Conservation (phyloP, 768 basidiomycete genomes). For the Filobasidium wieringae region DNA sequence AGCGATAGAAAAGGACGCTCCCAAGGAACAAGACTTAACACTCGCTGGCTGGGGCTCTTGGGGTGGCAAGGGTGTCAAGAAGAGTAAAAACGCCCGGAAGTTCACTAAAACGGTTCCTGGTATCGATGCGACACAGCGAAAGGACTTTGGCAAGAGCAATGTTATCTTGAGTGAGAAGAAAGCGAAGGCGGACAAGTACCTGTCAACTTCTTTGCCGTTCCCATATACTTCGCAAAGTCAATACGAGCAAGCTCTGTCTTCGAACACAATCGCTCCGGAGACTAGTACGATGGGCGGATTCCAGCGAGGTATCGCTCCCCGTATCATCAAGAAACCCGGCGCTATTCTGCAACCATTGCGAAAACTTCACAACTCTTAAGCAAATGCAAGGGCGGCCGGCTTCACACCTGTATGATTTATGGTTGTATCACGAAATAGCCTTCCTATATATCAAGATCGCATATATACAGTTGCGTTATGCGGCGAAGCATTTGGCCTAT, state of each 20-base stretch:
- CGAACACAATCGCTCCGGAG: conserved; percentile 64
- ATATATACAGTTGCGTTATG: too few species aligned
- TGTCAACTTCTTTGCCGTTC: conserved; percentile 80
- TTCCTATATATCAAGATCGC: too few species aligned
- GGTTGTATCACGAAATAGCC: too few species aligned
- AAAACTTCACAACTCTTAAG: conserved; percentile 19
- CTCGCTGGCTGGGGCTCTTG: conserved; percentile 95
- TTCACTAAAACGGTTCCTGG: conserved; percentile 73
- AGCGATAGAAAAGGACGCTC: conserved; percentile 78
- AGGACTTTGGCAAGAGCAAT: conserved; percentile 71
- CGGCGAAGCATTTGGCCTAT: too few species aligned
- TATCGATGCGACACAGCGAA: conserved; percentile 62
- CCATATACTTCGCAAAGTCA: conserved; percentile 90
- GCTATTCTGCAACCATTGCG: conserved; percentile 38
- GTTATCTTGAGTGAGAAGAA: conserved; percentile 92
- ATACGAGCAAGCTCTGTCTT: conserved; percentile 77
- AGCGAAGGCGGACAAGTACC: conserved; percentile 80
- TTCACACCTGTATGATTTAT: too few species aligned
- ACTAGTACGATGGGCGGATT: neutral
- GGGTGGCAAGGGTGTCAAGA: conserved; percentile 63
- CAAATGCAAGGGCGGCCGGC: too few species aligned
- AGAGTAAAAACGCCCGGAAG: conserved; percentile 46
- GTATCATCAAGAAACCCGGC: conserved; percentile 62
- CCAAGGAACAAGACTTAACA: conserved; percentile 73
- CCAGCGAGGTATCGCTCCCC: conserved; percentile 61